Conservation (phyloP, 208 protist species). For the Leishmania tarentolae region DNA sequence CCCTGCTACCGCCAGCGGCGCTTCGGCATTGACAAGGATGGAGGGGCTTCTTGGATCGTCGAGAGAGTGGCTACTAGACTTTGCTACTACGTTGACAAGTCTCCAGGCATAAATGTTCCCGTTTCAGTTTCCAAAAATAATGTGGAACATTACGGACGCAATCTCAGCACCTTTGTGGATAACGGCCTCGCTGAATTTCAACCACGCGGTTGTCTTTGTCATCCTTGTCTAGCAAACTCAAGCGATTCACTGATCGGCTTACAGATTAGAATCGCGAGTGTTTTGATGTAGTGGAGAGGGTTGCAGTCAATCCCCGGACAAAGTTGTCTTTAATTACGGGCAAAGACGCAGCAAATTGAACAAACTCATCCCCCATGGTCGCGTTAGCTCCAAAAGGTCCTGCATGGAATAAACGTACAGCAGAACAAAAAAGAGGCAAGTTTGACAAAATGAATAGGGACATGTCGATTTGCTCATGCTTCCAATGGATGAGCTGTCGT, state of each 20-base stretch:
- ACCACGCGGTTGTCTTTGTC: slow-evolving; percentile 14
- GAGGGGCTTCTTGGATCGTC: neutral
- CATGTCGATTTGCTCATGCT: neutral
- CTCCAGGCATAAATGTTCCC: neutral
- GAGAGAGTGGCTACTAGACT: neutral
- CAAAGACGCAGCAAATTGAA: neutral
- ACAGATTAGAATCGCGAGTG: slow-evolving; percentile 19
- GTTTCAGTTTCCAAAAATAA: slow-evolving; percentile 30
- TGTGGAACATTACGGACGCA: slow-evolving; percentile 16
- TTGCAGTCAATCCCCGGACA: slow-evolving; percentile 49
- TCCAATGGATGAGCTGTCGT: neutral
- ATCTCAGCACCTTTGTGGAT: slow-evolving; percentile 8
- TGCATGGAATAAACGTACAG: neutral
- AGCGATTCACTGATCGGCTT: neutral
- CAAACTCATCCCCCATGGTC: neutral
- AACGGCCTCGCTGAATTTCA: slow-evolving; percentile 18
- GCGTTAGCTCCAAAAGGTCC: neutral
- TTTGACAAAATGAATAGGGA: neutral
- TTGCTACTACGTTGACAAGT: neutral
- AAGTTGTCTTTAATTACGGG: slow-evolving; percentile 1
- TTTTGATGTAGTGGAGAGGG: slow-evolving; percentile 37
- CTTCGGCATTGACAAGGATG: neutral
- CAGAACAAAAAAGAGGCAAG: neutral
- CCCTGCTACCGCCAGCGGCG: neutral
- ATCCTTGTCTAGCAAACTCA: neutral